Evolutionary conservation across 1,284 basidiomycete genomes (phyloP).

Genomic region (Ustilago sp.): DNA sequence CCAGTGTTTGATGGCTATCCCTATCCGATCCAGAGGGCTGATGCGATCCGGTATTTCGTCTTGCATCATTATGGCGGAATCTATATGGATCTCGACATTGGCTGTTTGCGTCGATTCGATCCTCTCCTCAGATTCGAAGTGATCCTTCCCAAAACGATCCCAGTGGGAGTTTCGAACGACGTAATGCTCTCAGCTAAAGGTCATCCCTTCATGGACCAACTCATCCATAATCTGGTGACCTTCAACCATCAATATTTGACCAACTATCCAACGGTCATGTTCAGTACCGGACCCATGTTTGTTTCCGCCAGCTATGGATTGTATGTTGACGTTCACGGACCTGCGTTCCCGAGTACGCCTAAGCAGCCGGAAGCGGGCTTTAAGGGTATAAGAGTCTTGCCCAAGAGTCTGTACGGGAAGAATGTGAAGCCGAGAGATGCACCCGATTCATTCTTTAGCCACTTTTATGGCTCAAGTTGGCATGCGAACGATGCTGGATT

Average conservation of each 20-base stretch:
- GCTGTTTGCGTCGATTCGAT: conserved; percentile 89
- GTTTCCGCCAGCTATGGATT: conserved; percentile 66
- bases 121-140: conserved; percentile 88
- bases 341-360: conserved; percentile 85
- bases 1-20: conserved; percentile 91
- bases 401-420: conserved; percentile 95
- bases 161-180: conserved; percentile 89
- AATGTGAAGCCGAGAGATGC: conserved; percentile 86
- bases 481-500: conserved; percentile 70
- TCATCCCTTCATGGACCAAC: conserved; percentile 91
- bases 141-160: conserved; percentile 92
- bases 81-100: conserved; percentile 97
- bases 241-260: conserved; percentile 93
- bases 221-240: conserved; percentile 87
- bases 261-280: conserved; percentile 99
- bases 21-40: conserved; percentile 95
- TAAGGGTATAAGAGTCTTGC: conserved; percentile 79
- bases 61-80: conserved; percentile 91
- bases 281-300: conserved; percentile 83
- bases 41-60: conserved; percentile 97
- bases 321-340: conserved; percentile 78
- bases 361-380: conserved; percentile 77
- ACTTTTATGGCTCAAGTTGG: conserved; percentile 98
- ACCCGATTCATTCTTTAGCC: conserved; percentile 85
- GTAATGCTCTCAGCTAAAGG: conserved; percentile 89